Evolutionary conservation across 371 early-diverging fungal species (phyloP).

Genomic region (Syncephalastrum contaminatum): DNA sequence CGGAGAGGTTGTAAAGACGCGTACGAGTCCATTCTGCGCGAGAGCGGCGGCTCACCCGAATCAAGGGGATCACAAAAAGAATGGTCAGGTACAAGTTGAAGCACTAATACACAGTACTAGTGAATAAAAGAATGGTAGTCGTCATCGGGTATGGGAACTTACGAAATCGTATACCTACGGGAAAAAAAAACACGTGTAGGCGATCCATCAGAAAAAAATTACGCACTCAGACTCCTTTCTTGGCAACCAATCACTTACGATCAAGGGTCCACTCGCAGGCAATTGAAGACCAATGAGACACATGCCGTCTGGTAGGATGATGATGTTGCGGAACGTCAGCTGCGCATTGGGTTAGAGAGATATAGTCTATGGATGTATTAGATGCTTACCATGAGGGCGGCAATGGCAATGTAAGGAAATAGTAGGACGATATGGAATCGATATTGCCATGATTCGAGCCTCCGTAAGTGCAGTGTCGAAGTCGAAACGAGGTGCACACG

Average conservation of each 20-base stretch:
- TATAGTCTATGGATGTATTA: neutral
- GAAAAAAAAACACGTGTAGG: neutral
- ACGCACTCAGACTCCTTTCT: neutral
- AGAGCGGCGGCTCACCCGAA: conserved; percentile 29
- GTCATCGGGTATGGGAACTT: conserved; percentile 6
- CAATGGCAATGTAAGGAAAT: conserved; percentile 45
- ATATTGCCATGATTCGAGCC: conserved; percentile 14
- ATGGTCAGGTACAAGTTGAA: conserved; percentile 48
- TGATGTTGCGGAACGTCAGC: conserved; percentile 46
- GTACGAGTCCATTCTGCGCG: conserved; percentile 46
- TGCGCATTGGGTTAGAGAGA: conserved; percentile 6
- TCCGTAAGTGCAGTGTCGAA: conserved; percentile 16
- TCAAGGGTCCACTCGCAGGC: conserved; percentile 46
- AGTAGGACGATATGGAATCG: conserved; percentile 26
- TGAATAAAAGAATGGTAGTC: neutral
- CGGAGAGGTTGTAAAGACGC: conserved; percentile 43
- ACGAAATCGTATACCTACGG: conserved; percentile 41
- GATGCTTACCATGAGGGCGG: conserved; percentile 41
- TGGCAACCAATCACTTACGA: conserved; percentile 21
- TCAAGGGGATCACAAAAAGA: conserved; percentile 45
- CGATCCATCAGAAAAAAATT: neutral
- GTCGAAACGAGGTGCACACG: conserved; percentile 27
- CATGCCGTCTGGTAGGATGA: conserved; percentile 36
- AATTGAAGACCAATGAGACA: conserved; percentile 52
- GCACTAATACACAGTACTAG: conserved; percentile 7